Conservation (phyloP, 2,329 filamentous ascomycete species). For the Pseudocercospora fijiensis region DNA sequence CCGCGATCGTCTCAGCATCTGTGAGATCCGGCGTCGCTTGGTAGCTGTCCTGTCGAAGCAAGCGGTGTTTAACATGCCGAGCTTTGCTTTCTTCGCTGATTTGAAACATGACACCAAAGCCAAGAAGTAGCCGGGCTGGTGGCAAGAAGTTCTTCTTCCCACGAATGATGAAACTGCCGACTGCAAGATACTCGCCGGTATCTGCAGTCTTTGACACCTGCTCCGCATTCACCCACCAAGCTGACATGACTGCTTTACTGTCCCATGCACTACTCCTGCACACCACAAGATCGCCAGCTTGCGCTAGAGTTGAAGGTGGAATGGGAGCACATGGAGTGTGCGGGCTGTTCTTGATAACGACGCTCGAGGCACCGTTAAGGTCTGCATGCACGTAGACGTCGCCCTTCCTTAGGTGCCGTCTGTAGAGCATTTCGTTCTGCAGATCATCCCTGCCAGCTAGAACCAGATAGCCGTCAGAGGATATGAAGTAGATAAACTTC, state of each 20-base stretch:
- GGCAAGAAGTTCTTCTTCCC: conserved; percentile 91
- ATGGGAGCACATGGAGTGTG: conserved; percentile 79
- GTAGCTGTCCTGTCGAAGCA: conserved; percentile 42
- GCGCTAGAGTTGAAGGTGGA: conserved; percentile 83
- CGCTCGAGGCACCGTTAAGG: conserved; percentile 75
- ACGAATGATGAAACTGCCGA: conserved; percentile 75
- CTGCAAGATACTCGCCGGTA: conserved; percentile 74
- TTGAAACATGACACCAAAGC: conserved; percentile 82
- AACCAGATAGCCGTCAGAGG: conserved; percentile 90
- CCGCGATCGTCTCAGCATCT: conserved; percentile 36
- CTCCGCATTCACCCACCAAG: conserved; percentile 90
- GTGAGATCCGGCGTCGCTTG: conserved; percentile 31
- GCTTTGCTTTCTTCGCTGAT: conserved; percentile 84
- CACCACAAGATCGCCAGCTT: conserved; percentile 82
- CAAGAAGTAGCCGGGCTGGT: conserved; percentile 81
- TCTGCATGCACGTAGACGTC: conserved; percentile 93
- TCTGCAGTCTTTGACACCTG: conserved; percentile 85
- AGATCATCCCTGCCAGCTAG: conserved; percentile 81
- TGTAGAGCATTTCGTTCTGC: conserved; percentile 91
- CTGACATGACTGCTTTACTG: conserved; percentile 90
- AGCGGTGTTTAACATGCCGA: conserved; percentile 73
- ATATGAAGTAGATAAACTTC: conserved; percentile 94
- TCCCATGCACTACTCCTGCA: conserved; percentile 92
- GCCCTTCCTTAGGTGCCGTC: conserved; percentile 78
- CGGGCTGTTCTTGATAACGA: conserved; percentile 86